These are phyloP conservation scores for Fraxinus quadrangulata DNA, from an alignment of 257 asterid genomes.

Conservation along the genomic window DNA sequence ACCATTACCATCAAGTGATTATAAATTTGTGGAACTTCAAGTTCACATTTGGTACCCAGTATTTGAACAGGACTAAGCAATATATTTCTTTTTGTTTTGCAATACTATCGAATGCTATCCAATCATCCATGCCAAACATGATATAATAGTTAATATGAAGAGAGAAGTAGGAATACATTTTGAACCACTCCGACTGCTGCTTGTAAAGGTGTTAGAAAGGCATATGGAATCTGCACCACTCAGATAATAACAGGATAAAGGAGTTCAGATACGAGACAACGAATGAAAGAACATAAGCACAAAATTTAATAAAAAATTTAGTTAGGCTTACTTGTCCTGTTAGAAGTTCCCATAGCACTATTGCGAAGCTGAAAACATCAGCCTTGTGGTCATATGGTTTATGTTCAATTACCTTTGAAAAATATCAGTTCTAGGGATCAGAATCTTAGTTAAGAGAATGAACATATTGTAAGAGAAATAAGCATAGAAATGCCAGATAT, in stretches of 20 bases:
- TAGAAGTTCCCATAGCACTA: constrained; percentile 87
- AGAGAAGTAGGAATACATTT: constrained; percentile 49
- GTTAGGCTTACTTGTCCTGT: constrained; percentile 73
- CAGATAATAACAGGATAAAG: background rate
- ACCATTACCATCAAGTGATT: constrained; percentile 16
- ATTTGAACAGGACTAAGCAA: background rate
- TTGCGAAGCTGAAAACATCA: constrained; percentile 90
- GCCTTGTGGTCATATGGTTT: constrained; percentile 95
- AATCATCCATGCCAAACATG: background rate
- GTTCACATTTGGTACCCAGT: background rate
- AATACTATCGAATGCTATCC: background rate
- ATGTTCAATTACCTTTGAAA: constrained; percentile 89
- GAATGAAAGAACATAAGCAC: background rate
- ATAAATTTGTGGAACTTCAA: background rate
- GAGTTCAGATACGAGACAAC: background rate
- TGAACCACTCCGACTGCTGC: constrained; percentile 99
- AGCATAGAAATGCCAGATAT: background rate
- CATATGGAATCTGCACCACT: constrained; percentile 47
- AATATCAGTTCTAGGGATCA: background rate
- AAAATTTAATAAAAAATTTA: constrained; percentile 2
- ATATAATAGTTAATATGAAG: background rate
- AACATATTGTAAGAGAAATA: background rate
- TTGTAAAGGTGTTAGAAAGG: constrained; percentile 61
- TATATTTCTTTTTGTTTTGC: background rate
- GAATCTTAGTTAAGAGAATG: background rate